Conservation (phyloP, 2,329 filamentous ascomycete genomes). For the Monilinia laxa region DNA sequence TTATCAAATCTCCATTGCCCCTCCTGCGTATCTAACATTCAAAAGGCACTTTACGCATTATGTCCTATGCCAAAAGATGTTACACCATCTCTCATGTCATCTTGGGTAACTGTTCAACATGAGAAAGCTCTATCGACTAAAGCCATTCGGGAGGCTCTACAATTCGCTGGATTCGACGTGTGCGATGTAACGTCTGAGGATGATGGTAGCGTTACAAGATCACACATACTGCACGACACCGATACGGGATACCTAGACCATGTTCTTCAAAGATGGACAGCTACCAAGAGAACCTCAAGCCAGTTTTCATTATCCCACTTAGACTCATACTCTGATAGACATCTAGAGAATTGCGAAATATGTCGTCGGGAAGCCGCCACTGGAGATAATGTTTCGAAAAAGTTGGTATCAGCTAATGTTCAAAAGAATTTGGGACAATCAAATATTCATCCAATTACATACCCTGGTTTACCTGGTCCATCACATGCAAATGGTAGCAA, state of each 20-base stretch:
- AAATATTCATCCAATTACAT: background rate
- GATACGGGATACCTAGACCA: constrained; percentile 36
- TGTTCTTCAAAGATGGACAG: constrained; percentile 31
- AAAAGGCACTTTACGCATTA: constrained; percentile 52
- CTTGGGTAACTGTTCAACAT: constrained; percentile 64
- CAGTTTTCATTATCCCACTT: constrained; percentile 28
- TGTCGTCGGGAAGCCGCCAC: constrained; percentile 45
- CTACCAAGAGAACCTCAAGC: constrained; percentile 28
- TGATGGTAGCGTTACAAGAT: constrained; percentile 3
- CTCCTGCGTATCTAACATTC: constrained; percentile 68
- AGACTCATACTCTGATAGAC: constrained; percentile 28
- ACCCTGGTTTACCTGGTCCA: background rate
- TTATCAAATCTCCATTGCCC: constrained; percentile 77
- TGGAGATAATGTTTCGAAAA: constrained; percentile 28
- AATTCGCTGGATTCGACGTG: constrained; percentile 59
- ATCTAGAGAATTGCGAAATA: constrained; percentile 52
- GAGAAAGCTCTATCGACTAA: constrained; percentile 45
- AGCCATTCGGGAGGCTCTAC: constrained; percentile 49
- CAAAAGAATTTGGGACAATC: constrained; percentile 10
- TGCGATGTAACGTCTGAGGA: constrained; percentile 40
- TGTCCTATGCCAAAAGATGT: constrained; percentile 55
- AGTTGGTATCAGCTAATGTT: constrained; percentile 13
- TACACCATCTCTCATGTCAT: constrained; percentile 69
- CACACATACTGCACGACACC: constrained; percentile 27
- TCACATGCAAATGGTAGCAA: background rate